A percentile compares a stretch with the other conserved stretches of the same genome.
phyloP scores from a whole-genome alignment of 768 basidiomycete species.

The Lyophyllum decastes region DNA sequence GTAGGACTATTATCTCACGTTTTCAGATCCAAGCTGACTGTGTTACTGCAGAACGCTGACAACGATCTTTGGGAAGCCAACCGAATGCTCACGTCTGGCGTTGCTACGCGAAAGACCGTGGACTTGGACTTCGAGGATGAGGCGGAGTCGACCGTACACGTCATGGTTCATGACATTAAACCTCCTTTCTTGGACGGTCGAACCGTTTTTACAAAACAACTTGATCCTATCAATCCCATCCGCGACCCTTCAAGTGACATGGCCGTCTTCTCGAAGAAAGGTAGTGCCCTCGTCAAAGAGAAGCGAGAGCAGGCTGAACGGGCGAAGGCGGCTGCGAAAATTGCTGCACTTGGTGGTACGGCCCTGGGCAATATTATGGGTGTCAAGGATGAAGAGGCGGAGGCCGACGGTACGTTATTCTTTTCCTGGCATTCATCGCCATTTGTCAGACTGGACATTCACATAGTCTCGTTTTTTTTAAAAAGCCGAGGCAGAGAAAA shows the following conservation, averaged over 20 bases:
- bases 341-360: conserved; percentile 90
- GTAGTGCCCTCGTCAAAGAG: conserved; percentile 92
- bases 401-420: conserved; percentile 77
- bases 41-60: conserved; percentile 77
- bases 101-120: conserved; percentile 82
- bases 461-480: conserved; percentile 55
- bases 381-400: conserved; percentile 91
- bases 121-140: conserved; percentile 98
- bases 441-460: conserved; percentile 71
- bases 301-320: conserved; percentile 96
- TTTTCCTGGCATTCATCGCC: conserved; percentile 15
- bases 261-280: conserved; percentile 96
- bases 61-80: conserved; percentile 99
- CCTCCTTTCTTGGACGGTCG: conserved; percentile 98
- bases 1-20: conserved; percentile 44
- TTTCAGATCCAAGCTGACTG: conserved; percentile 14
- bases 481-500: conserved; percentile 57
- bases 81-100: conserved; percentile 94
- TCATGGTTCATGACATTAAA: conserved; percentile 95
- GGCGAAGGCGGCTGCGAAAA: conserved; percentile 93
- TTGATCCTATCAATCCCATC: conserved; percentile 97
- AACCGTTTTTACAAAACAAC: conserved; percentile 92
- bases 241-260: conserved; percentile 92
- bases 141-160: conserved; percentile 93
- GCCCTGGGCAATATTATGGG: conserved; percentile 98